These are phyloP conservation scores for Rhodomyrtus tomentosa DNA, from an alignment of 345 rosid species.

Conservation along the genomic window DNA sequence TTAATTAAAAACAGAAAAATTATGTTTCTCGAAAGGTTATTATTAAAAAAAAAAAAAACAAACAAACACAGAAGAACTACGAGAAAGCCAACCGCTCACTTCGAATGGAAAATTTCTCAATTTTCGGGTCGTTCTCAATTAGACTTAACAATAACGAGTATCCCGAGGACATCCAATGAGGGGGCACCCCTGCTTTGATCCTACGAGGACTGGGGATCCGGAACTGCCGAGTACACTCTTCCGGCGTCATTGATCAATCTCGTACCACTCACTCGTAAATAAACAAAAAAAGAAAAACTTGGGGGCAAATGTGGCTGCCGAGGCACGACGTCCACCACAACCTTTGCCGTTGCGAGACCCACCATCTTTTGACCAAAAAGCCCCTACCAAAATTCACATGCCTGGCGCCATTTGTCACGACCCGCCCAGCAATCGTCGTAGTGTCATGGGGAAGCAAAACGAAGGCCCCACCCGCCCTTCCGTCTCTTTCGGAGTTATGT, in stretches of 20 bases:
- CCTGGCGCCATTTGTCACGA: neutral
- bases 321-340: neutral
- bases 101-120: neutral
- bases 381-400: neutral
- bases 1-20: fast-evolving
- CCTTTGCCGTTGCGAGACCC: neutral
- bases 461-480: neutral
- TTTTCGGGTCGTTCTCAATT: neutral
- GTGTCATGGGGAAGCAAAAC: neutral
- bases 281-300: neutral
- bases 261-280: neutral
- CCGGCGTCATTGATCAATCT: neutral
- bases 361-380: neutral
- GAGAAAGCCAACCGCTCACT: too few species aligned
- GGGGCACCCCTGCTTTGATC: too few species aligned
- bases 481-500: neutral
- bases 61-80: too few species aligned
- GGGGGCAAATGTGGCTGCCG: neutral
- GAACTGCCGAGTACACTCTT: too few species aligned
- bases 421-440: neutral
- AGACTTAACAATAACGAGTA: neutral
- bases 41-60: too few species aligned
- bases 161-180: too few species aligned
- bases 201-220: too few species aligned
- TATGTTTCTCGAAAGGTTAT: neutral